These are phyloP conservation scores for Leersia perrieri DNA, from an alignment of 176 grass and related monocot species.

Conservation along the genomic window DNA sequence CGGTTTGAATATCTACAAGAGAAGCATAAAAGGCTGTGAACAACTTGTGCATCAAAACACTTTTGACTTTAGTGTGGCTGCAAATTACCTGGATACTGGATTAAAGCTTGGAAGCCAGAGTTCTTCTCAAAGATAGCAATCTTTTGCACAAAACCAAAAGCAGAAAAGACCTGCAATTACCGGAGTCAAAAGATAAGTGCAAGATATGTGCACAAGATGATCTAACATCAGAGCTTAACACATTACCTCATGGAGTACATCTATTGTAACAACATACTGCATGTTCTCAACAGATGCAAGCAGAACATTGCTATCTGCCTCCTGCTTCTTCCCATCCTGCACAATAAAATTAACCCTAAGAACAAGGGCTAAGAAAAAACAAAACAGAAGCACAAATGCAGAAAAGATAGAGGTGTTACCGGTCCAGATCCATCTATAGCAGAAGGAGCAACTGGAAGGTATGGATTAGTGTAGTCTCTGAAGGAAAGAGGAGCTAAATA, in stretches of 20 bases:
- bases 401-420: constrained; percentile 44
- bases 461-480: constrained; percentile 97
- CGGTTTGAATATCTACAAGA: constrained; percentile 68
- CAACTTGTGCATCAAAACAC: background rate
- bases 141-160: constrained; percentile 93
- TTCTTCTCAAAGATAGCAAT: constrained; percentile 96
- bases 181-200: constrained; percentile 5
- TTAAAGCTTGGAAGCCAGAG: constrained; percentile 78
- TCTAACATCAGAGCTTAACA: constrained; percentile 9
- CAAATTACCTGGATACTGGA: constrained; percentile 74
- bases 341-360: constrained; percentile 23
- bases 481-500: constrained; percentile 21
- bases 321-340: constrained; percentile 73
- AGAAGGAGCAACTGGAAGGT: constrained; percentile 84
- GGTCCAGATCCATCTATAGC: constrained; percentile 69
- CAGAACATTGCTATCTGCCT: constrained; percentile 89
- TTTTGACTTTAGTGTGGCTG: background rate
- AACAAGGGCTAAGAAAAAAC: too few relatives aligned
- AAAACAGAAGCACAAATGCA: constrained; percentile 23
- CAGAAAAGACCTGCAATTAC: constrained; percentile 82
- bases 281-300: constrained; percentile 96
- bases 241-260: constrained; percentile 91
- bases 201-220: background rate
- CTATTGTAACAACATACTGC: constrained; percentile 96
- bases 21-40: constrained; percentile 28